Evolutionary conservation across 257 asterid species (phyloP).

Genomic region (Euphrasia confusa): DNA sequence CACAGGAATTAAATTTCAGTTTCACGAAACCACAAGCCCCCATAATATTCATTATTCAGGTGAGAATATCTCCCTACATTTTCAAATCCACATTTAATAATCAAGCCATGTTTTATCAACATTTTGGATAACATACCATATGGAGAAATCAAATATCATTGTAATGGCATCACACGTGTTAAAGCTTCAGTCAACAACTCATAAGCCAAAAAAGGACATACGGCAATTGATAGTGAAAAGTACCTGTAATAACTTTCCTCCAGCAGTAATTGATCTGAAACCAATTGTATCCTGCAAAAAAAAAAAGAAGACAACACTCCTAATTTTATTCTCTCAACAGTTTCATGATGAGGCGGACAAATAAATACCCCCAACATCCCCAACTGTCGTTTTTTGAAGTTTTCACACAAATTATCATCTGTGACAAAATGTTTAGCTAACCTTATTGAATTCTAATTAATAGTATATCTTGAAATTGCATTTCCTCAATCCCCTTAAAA

Average conservation of each 20-base stretch:
- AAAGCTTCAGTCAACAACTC: constrained; percentile 7
- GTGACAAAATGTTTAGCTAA: too few relatives aligned
- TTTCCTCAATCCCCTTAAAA: too few relatives aligned
- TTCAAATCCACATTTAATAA: background rate
- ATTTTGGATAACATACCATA: constrained; percentile 9
- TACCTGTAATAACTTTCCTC: constrained; percentile 97
- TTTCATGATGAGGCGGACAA: background rate
- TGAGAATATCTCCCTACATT: background rate
- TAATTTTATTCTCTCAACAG: constrained; percentile 2
- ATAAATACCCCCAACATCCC: constrained; percentile 7
- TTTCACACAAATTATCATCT: too few relatives aligned
- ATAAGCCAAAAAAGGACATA: constrained; percentile 13
- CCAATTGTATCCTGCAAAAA: constrained; percentile 85
- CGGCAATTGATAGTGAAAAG: constrained; percentile 14
- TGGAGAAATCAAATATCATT: constrained; percentile 14
- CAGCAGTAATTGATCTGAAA: constrained; percentile 96
- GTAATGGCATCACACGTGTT: constrained; percentile 1
- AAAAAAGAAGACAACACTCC: constrained; percentile 21
- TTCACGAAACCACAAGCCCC: background rate
- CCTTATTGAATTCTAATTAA: too few relatives aligned
- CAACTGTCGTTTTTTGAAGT: background rate
- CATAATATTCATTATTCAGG: background rate
- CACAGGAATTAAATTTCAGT: background rate
- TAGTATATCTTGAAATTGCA: too few relatives aligned
- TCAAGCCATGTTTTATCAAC: background rate